Evolutionary conservation across 108 stramenopile genomes (phyloP).

Genomic region (Skeletonema grethae): DNA sequence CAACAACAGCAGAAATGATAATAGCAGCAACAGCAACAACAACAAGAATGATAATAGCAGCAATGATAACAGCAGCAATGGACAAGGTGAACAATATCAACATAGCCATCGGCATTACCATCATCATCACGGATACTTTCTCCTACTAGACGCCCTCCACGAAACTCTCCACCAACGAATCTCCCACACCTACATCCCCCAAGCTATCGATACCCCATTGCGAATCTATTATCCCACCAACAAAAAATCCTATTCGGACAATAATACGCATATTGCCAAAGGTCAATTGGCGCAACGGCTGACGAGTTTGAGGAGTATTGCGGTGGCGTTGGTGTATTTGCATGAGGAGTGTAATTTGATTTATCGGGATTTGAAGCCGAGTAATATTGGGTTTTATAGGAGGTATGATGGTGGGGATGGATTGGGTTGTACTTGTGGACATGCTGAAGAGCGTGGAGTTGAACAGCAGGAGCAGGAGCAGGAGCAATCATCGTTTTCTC

Average conservation of each 20-base stretch:
- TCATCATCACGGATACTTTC: constrained; percentile 24
- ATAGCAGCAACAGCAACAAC: no score
- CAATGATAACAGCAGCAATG: no score
- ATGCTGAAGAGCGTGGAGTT: background rate
- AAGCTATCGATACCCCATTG: constrained; percentile 8
- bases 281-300: constrained; percentile 20
- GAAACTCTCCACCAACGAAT: constrained; percentile 33
- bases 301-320: constrained; percentile 41
- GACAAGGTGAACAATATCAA: no score
- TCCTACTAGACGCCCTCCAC: constrained; percentile 32
- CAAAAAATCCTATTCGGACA: background rate
- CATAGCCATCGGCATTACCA: background rate
- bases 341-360: constrained; percentile 59
- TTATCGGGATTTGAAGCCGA: constrained; percentile 71
- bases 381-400: constrained; percentile 59
- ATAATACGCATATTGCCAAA: background rate
- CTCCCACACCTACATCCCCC: constrained; percentile 1
- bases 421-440: background rate
- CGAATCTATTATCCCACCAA: background rate
- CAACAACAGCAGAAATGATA: no score
- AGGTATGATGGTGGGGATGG: background rate
- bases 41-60: no score
- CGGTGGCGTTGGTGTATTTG: constrained; percentile 64
- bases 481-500: no score
- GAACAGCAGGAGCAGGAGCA: background rate